Evolutionary conservation across 129 eudicot species (phyloP).

Genomic region (Lactuca sativa): DNA sequence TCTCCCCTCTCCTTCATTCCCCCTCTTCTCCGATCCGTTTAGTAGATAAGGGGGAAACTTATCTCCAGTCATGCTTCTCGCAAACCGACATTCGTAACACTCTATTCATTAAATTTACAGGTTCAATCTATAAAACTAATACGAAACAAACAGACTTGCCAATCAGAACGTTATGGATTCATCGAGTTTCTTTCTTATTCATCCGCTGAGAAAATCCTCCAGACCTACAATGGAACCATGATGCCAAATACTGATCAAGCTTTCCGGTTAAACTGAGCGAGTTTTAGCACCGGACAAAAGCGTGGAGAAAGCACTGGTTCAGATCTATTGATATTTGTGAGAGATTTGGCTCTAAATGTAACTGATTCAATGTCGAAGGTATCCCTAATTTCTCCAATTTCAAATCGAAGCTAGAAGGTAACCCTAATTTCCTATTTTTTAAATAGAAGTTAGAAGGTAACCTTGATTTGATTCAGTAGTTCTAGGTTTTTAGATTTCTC

Average conservation of each 20-base stretch:
- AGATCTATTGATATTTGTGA: conserved; percentile 79
- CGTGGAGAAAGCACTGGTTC: conserved; percentile 57
- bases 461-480: too few relatives aligned
- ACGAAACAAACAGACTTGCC: conserved; percentile 82
- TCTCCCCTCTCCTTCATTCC: too few relatives aligned
- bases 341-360: conserved; percentile 85
- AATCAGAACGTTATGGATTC: conserved; percentile 85
- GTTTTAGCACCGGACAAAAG: conserved; percentile 76
- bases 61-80: too few relatives aligned
- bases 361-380: conserved; percentile 70
- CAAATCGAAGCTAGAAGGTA: too few relatives aligned
- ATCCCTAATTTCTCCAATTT: too few relatives aligned
- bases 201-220: conserved; percentile 81
- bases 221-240: conserved; percentile 53
- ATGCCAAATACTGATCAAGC: conserved; percentile 82
- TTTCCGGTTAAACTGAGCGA: conserved; percentile 88
- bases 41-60: too few relatives aligned
- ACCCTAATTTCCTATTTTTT: too few relatives aligned
- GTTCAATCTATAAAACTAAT: conserved; percentile 74
- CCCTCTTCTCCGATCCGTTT: too few relatives aligned
- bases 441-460: too few relatives aligned
- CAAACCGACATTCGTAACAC: background rate
- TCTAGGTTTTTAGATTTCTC: too few relatives aligned
- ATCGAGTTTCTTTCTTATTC: conserved; percentile 75
- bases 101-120: conserved; percentile 31